Base-by-base conservation (phyloP, 139 green algal genomes). In the Chlamydomonas urium region DNA sequence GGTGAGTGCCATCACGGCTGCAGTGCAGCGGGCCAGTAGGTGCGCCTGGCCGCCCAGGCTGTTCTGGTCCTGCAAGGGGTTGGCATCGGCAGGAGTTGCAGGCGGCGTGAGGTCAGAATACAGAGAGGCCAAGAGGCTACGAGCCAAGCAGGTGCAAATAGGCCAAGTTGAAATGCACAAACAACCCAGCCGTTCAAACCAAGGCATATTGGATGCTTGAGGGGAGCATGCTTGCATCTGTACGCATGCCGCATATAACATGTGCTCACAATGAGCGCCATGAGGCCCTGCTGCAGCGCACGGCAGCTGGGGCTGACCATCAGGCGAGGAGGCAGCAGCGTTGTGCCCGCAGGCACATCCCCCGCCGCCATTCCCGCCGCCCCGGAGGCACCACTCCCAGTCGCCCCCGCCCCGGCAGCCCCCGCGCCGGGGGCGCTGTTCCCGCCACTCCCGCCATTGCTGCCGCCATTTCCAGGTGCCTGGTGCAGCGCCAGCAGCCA, bases 261-360 rank as follows among this genome's bases (percentile, higher is more conserved):
- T 53, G 14, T 53, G 17, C 60, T 67, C 33, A 67, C 70, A 37
- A 83, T 48, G 33, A 90, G 66, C 38, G 65, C 60, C 71, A 86
- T 72, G 32, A 83, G 74, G 4, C 56, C 56, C n/a, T 61, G 8
- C 69, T 86, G 81, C 66, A 88, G 66, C 58, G 34, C 26, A 24
- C 76, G 62, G 38, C 72, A 83, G 19, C 61, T 67, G 17, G 61
- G 35, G 24, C 76, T 79, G 14, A 70, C 34, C 83, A 85, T 84
- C 37, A 73, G 66, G 6, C 29, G 0, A n/a, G 74, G 38, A 28
- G 81, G 75, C 58, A 86, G 57, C 56, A 88, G 70, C 73, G 33
- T 28, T 59, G 28, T 42, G 19, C 32, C 38, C n/a, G 59, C 29
- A 34, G 34, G n/a, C 10, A 67, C 70, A 23, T 31, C 26, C 4